Percentiles rank a stretch among this genome's conserved stretches.
These are phyloP conservation scores for Pseudogymnoascus sp. DNA, from an alignment of 2,329 filamentous ascomycete genomes.

Conservation along the genomic window DNA sequence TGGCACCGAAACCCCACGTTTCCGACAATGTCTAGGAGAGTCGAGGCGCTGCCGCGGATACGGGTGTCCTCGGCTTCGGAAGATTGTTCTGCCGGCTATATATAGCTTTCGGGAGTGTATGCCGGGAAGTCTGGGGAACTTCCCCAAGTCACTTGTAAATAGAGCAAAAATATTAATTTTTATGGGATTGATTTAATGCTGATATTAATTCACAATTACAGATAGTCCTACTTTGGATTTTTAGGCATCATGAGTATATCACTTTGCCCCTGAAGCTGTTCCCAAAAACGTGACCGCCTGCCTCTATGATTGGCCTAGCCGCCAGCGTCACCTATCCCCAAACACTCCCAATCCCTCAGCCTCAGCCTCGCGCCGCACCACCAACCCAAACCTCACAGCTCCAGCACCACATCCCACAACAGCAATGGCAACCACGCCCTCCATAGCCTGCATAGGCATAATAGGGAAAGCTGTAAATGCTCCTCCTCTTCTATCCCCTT, in stretches of 20 bases:
- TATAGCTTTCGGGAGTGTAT: no score
- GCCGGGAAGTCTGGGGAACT: not conserved
- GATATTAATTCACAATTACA: not conserved
- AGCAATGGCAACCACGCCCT: conserved; percentile 59
- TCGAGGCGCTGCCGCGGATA: not conserved
- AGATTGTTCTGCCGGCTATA: not conserved
- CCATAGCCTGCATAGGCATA: conserved; percentile 86
- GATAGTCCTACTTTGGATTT: not conserved
- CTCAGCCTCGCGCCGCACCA: not conserved
- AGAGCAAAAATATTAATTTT: not conserved
- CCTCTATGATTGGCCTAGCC: not conserved
- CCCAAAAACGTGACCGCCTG: not conserved
- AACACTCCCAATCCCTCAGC: not conserved
- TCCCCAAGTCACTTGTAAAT: not conserved
- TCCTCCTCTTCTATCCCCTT: not conserved
- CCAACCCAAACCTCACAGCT: conserved; percentile 6
- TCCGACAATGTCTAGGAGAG: not conserved
- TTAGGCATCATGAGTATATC: not conserved
- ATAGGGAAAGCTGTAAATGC: conserved; percentile 79
- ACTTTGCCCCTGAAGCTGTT: not conserved
- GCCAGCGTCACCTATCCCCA: not conserved
- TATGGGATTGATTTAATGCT: not conserved
- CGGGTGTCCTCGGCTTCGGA: not conserved
- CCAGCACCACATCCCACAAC: conserved; percentile 12
- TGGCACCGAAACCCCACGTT: not conserved